These are phyloP conservation scores for Xylariaceae sp. DNA, from an alignment of 2,329 filamentous ascomycete genomes.

Conservation along the genomic window DNA sequence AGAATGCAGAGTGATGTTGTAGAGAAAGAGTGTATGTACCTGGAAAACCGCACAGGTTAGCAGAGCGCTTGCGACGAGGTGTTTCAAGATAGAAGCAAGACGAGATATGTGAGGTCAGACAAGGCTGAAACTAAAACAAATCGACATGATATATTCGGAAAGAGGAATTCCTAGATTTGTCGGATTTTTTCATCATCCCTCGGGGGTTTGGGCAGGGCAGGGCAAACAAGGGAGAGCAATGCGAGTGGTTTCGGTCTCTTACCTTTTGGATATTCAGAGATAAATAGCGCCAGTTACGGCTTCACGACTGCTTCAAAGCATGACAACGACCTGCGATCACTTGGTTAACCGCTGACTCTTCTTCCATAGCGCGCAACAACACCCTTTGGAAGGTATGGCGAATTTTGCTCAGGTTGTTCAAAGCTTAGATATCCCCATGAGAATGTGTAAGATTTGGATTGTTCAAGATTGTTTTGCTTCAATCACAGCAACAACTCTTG, in stretches of 20 bases:
- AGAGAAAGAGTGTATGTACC: conserved; percentile 35
- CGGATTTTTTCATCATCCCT: conserved; percentile 54
- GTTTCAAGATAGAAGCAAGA: conserved; percentile 19
- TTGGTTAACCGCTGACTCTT: conserved; percentile 16
- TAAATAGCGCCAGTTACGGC: neutral
- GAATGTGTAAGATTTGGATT: conserved; percentile 59
- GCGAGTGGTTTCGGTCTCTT: neutral
- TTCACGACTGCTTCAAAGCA: neutral
- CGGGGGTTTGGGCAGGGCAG: conserved; percentile 18
- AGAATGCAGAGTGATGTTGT: conserved; percentile 18
- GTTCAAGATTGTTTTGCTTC: conserved; percentile 41
- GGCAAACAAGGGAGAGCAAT: neutral
- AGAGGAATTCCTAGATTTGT: conserved; percentile 62
- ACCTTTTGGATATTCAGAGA: conserved; percentile 15
- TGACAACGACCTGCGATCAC: neutral
- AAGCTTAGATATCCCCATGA: conserved; percentile 50
- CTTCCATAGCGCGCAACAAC: neutral
- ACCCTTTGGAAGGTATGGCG: neutral
- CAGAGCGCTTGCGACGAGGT: conserved; percentile 2
- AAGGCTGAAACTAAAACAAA: conserved; percentile 64
- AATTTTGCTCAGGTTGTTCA: conserved; percentile 51
- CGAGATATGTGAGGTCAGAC: conserved; percentile 46
- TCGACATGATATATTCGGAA: conserved; percentile 62
- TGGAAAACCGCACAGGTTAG: conserved; percentile 30
- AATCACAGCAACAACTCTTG: conserved; percentile 40